Evolutionary conservation across 2,329 filamentous ascomycete species (phyloP), one percentile per base, ranked within the genome.

Genomic region (Thielaviopsis ethacetica): DNA sequence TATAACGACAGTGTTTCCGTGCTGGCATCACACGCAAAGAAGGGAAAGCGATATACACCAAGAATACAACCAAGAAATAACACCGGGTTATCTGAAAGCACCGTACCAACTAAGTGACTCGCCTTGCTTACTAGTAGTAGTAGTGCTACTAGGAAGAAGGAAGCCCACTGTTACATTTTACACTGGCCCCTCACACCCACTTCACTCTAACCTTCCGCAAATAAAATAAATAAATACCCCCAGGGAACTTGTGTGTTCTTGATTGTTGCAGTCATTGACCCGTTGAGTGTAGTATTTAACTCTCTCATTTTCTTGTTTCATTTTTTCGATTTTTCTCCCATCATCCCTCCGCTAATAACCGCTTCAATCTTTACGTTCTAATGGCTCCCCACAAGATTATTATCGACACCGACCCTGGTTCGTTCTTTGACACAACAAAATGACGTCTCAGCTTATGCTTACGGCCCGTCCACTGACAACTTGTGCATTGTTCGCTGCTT

Each of bases 381-480:
- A 87, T 88, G 84, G 76, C 81, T 59, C 79, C 83, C 27, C 82
- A 81, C 66, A 83, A 85, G 66, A 84, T 98, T 65, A 96, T 98
- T 66, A 93, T 98, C 66, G 93, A 98, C 68, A 97, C 91, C 2
- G 93, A 97, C 69, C 91, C 91, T 64, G 73, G 91, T 88, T 76
- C 64, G 69, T 64, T 27, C 1, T n/a, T 44, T 44, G 17, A 44
- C 38, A 44, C 17, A 17, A 6, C 38, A 13, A 44, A 5, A 26
- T 52, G 30, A 30, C 34, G 15, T 21, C 51, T 44, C 51, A 38
- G 15, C n/a, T n/a, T n/a, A n/a, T n/a, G 27, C 27, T 24, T 34
- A 13, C 47, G 27, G 24, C 41, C 41, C 47, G 10, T 47, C 12
- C 12, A 53, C 50, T 38, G 12, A 41, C 53, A 24, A 12, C 12